Conservation (phyloP, 371 early-diverging fungal species). For the Fennellomyces sp. region DNA sequence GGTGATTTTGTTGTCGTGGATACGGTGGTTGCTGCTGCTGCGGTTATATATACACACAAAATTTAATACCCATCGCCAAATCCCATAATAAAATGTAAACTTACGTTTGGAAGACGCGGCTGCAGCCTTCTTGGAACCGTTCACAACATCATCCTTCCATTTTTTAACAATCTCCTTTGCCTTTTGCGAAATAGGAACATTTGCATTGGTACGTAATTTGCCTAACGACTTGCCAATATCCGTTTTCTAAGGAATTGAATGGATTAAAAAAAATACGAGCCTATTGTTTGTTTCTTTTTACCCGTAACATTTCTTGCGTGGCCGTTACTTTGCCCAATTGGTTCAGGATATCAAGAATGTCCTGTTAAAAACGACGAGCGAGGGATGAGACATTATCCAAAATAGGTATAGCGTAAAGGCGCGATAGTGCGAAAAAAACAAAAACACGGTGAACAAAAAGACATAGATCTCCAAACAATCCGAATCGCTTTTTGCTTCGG, state of each 20-base stretch:
- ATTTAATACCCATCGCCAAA: neutral
- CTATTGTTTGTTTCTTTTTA: too few relatives aligned
- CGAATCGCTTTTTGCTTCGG: neutral
- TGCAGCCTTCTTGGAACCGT: slow-evolving; percentile 13
- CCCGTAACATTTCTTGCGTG: slow-evolving; percentile 34
- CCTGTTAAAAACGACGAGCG: slow-evolving; percentile 14
- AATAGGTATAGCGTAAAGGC: neutral
- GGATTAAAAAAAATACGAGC: too few relatives aligned
- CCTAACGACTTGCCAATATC: slow-evolving; percentile 79
- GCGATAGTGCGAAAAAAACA: neutral
- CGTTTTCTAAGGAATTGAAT: slow-evolving; percentile 74
- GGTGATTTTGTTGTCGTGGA: neutral
- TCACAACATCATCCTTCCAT: slow-evolving; percentile 78
- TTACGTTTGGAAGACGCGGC: slow-evolving; percentile 19
- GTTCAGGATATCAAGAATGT: slow-evolving; percentile 27
- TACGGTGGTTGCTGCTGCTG: neutral
- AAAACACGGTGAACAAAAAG: neutral
- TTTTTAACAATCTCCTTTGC: slow-evolving; percentile 75
- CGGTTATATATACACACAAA: neutral
- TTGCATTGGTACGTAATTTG: slow-evolving; percentile 64
- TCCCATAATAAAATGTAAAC: neutral
- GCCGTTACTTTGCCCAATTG: slow-evolving; percentile 27
- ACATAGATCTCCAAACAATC: neutral
- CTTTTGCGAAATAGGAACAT: slow-evolving; percentile 57
- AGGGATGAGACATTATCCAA: neutral